Evolutionary conservation across 2,329 filamentous ascomycete genomes (phyloP).

Genomic region (Blastomyces silverae): DNA sequence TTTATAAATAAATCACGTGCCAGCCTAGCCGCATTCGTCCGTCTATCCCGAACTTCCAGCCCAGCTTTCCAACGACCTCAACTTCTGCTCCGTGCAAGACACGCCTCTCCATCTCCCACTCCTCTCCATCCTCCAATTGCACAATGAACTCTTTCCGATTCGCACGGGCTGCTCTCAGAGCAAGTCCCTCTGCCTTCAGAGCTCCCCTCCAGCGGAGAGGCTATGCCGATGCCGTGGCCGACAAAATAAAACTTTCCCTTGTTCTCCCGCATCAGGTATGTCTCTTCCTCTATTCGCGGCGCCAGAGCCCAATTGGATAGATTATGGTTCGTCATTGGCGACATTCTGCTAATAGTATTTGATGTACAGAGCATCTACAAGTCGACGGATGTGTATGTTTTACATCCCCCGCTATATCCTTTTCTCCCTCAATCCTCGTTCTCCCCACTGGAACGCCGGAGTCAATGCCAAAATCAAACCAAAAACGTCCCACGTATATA

Average conservation of each 20-base stretch:
- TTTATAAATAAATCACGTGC: not conserved
- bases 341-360: constrained; percentile 24
- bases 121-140: constrained; percentile 27
- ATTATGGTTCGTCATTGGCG: not conserved
- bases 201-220: constrained; percentile 74
- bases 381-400: constrained; percentile 61
- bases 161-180: constrained; percentile 81
- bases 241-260: constrained; percentile 98
- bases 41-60: constrained; percentile 7
- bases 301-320: constrained; percentile 14
- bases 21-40: constrained; percentile 3
- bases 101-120: constrained; percentile 19
- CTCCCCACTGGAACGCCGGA: not conserved
- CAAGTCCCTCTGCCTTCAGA: constrained; percentile 68
- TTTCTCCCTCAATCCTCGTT: not conserved
- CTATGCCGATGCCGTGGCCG: constrained; percentile 80
- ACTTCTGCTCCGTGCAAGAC: constrained; percentile 13
- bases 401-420: not conserved
- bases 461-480: not conserved
- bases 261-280: constrained; percentile 97
- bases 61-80: constrained; percentile 18
- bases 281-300: constrained; percentile 18
- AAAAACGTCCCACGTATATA: not conserved
- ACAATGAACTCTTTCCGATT: constrained; percentile 90
- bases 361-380: constrained; percentile 58